Percentiles rank a stretch among this genome's conserved stretches.
Evolutionary conservation across 2,329 filamentous ascomycete genomes (phyloP).

Genomic region (Aspergillus novofumigatus): DNA sequence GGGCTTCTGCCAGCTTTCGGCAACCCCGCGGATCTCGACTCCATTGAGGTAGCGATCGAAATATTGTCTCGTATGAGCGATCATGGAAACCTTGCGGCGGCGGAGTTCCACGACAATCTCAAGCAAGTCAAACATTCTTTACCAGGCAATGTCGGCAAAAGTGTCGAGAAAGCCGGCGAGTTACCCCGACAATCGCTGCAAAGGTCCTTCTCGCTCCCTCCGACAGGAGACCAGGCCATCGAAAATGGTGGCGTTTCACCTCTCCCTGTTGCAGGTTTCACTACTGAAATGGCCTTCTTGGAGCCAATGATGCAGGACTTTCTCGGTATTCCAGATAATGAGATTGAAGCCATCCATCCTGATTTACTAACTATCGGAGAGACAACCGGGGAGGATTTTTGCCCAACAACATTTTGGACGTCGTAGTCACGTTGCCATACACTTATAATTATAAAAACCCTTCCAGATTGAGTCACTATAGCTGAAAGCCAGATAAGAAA

Average conservation of each 20-base stretch:
- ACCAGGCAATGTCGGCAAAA: not conserved
- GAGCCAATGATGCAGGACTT: conserved; percentile 25
- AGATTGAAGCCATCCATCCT: conserved; percentile 13
- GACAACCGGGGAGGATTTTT: not conserved
- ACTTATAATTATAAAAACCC: too few species aligned
- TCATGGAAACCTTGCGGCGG: conserved; percentile 27
- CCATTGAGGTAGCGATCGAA: conserved; percentile 23
- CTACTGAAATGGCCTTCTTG: conserved; percentile 22
- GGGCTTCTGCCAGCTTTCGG: conserved; percentile 18
- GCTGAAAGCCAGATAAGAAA: too few species aligned
- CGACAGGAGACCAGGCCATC: not conserved
- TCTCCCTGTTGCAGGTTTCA: conserved; percentile 13
- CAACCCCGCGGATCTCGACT: conserved; percentile 15
- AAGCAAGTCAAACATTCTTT: conserved; percentile 14
- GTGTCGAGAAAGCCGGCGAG: conserved; percentile 8
- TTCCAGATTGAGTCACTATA: too few species aligned
- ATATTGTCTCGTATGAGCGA: conserved; percentile 23
- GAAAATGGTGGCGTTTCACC: not conserved
- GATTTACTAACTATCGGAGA: conserved; percentile 3
- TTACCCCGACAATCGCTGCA: too few species aligned
- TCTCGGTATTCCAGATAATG: conserved; percentile 16
- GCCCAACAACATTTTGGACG: conserved; percentile 8
- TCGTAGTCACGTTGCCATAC: not conserved
- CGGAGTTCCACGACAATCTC: conserved; percentile 27
- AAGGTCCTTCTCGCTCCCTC: too few species aligned